These are phyloP conservation scores for Theobroma grandiflorum DNA, from an alignment of 441 rosid species.

Conservation along the genomic window DNA sequence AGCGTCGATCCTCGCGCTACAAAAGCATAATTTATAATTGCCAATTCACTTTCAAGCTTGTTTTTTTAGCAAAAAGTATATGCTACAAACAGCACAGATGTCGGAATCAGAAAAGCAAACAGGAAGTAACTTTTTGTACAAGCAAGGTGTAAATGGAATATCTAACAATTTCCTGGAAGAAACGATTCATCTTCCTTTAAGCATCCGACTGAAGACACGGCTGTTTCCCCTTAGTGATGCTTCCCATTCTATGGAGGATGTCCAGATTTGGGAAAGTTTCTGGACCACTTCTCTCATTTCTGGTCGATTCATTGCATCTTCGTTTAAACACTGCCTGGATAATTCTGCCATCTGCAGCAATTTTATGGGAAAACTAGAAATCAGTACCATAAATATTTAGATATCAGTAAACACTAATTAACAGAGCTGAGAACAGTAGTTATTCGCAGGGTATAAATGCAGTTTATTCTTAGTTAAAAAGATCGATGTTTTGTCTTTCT, in stretches of 20 bases:
- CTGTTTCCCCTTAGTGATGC: conserved; percentile 39
- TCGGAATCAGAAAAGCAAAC: neutral
- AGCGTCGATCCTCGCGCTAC: too few relatives aligned
- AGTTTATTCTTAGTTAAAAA: neutral
- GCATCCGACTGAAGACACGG: conserved; percentile 26
- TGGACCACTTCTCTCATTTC: conserved; percentile 49
- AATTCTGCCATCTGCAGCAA: conserved; percentile 45
- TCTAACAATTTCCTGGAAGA: neutral
- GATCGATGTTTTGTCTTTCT: neutral
- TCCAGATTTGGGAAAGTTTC: conserved; percentile 35
- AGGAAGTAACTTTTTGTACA: neutral
- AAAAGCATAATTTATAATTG: too few relatives aligned
- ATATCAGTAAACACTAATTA: neutral
- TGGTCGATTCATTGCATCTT: conserved; percentile 41
- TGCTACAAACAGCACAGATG: too few relatives aligned
- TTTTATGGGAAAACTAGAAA: neutral
- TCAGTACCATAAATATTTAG: neutral
- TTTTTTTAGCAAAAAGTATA: too few relatives aligned
- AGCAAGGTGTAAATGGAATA: too few relatives aligned
- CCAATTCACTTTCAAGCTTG: too few relatives aligned
- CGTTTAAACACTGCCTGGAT: conserved; percentile 36
- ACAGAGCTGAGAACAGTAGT: neutral
- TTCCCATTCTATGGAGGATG: conserved; percentile 47
- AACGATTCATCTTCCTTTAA: conserved; percentile 31
- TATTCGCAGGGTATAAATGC: too few relatives aligned